Conservation (phyloP, 176 grass and related monocot genomes). For the Carex scoparia region DNA sequence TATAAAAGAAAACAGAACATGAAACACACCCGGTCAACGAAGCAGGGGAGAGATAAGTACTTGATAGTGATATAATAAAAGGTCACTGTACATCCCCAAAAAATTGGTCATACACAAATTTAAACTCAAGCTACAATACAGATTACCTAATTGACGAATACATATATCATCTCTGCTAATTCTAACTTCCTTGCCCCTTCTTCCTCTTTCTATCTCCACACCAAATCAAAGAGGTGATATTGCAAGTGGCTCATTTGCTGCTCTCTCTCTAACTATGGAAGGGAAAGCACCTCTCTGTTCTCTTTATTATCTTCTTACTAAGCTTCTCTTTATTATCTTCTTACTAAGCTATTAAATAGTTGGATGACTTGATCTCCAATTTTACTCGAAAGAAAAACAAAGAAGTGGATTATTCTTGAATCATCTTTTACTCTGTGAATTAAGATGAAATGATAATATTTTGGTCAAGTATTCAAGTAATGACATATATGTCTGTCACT, state of each 20-base stretch:
- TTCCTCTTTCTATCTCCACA: not conserved
- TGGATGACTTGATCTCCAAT: too few species aligned
- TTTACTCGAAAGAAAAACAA: too few species aligned
- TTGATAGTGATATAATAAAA: not conserved
- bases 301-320: too few species aligned
- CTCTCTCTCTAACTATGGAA: not conserved
- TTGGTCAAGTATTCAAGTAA: too few species aligned
- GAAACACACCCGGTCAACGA: not conserved
- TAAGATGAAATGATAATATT: not conserved
- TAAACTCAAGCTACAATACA: not conserved
- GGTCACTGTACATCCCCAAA: not conserved
- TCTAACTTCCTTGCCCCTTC: not conserved
- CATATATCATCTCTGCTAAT: not conserved
- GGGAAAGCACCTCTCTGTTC: not conserved
- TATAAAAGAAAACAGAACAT: too few species aligned
- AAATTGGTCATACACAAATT: not conserved
- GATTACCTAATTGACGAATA: conserved; percentile 14
- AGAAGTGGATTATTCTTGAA: too few species aligned
- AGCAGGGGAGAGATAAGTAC: not conserved
- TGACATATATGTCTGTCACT: too few species aligned
- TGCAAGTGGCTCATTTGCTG: not conserved
- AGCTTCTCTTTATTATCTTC: too few species aligned
- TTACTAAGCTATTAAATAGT: too few species aligned
- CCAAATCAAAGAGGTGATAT: not conserved
- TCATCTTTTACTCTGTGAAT: not conserved